These are phyloP conservation scores for Dendrobium huoshanense DNA, from an alignment of 106 monocot genomes.

Conservation along the genomic window DNA sequence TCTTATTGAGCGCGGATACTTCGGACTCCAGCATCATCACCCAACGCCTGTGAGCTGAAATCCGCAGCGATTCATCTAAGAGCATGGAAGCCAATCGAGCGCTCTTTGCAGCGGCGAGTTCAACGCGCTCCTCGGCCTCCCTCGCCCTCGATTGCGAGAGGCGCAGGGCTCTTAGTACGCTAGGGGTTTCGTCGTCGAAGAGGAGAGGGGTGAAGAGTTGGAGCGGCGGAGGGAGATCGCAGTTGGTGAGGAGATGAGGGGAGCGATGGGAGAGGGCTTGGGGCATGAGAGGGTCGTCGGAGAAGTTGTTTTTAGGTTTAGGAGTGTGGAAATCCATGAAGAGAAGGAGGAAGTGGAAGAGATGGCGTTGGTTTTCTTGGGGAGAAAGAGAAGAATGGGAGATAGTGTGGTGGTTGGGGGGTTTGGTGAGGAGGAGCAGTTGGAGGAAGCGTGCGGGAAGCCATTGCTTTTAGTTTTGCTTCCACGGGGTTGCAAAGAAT, in stretches of 20 bases:
- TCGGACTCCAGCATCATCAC: slow-evolving; percentile 53
- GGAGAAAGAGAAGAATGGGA: neutral
- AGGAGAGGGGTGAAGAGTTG: neutral
- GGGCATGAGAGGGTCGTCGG: slow-evolving; percentile 1
- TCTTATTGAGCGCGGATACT: slow-evolving; percentile 24
- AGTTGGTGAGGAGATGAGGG: slow-evolving; percentile 63
- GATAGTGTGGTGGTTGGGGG: no score
- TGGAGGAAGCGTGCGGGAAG: neutral
- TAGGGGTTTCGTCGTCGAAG: slow-evolving; percentile 5
- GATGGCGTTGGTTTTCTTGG: neutral
- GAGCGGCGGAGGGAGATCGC: slow-evolving; percentile 82
- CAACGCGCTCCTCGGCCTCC: slow-evolving; percentile 54
- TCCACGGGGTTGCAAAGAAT: neutral
- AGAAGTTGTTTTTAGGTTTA: neutral
- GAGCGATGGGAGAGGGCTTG: neutral
- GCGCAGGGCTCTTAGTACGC: slow-evolving; percentile 43
- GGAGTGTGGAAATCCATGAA: neutral
- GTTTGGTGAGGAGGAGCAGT: neutral
- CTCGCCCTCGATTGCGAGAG: slow-evolving; percentile 81
- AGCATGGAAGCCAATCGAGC: slow-evolving; percentile 27
- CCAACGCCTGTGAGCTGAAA: slow-evolving; percentile 49
- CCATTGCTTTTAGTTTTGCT: neutral
- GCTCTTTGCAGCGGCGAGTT: slow-evolving; percentile 9
- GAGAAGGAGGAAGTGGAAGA: neutral
- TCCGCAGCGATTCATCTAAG: slow-evolving; percentile 41